Conservation (phyloP, 306 rosid species). For the Lablab purpureus region DNA sequence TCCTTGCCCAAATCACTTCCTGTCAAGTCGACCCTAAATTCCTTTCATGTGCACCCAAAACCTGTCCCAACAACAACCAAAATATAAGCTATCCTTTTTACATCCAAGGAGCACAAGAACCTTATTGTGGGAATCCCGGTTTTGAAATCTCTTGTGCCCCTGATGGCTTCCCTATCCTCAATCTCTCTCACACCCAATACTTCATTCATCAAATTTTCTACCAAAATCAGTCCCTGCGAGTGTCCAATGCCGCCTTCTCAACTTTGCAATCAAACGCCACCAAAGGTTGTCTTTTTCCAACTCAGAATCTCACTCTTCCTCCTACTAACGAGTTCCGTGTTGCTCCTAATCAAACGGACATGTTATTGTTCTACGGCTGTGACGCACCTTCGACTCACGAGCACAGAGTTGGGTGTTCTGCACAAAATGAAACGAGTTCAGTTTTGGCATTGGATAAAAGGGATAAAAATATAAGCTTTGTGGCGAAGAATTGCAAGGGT, state of each 20-base stretch:
- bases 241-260: slow-evolving; percentile 53
- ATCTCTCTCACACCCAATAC: slow-evolving; percentile 27
- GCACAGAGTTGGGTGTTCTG: slow-evolving; percentile 46
- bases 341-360: not conserved
- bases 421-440: not conserved
- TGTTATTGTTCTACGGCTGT: slow-evolving; percentile 52
- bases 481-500: slow-evolving; percentile 33
- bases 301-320: slow-evolving; percentile 37
- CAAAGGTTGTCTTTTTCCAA: slow-evolving; percentile 31
- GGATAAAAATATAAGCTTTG: not conserved
- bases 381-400: not conserved
- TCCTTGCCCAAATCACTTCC: not conserved
- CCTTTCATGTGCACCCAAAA: slow-evolving; percentile 46
- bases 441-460: slow-evolving; percentile 52
- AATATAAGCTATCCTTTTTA: slow-evolving; percentile 61
- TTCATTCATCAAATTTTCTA: slow-evolving; percentile 53
- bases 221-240: slow-evolving; percentile 32
- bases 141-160: slow-evolving; percentile 53
- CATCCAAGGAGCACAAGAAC: slow-evolving; percentile 37
- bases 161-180: slow-evolving; percentile 49
- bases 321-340: not conserved
- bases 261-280: not conserved
- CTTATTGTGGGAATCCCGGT: slow-evolving; percentile 68
- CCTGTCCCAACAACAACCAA: slow-evolving; percentile 49
- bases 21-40: slow-evolving; percentile 39